Conservation (phyloP, 2,329 filamentous ascomycete genomes). For the Exophiala dermatitidis region DNA sequence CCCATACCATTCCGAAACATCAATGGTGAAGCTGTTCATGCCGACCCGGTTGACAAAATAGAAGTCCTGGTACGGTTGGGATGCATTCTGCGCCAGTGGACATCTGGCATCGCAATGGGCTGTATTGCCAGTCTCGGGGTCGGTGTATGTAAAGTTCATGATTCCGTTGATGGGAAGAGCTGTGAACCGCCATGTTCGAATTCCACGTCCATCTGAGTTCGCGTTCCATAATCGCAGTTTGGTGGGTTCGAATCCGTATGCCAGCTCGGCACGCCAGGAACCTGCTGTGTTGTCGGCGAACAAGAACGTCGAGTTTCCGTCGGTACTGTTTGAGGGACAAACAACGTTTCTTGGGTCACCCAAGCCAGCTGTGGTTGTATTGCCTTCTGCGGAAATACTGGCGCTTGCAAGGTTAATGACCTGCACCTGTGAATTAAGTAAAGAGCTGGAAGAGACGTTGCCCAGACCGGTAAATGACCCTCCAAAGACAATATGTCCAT, state of each 20-base stretch:
- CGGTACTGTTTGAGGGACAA: slow-evolving; percentile 63
- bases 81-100: slow-evolving; percentile 66
- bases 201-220: slow-evolving; percentile 72
- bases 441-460: slow-evolving; percentile 44
- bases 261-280: slow-evolving; percentile 75
- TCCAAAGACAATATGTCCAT: slow-evolving; percentile 85
- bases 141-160: slow-evolving; percentile 89
- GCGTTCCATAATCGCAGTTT: slow-evolving; percentile 87
- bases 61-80: slow-evolving; percentile 73
- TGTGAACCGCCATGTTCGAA: slow-evolving; percentile 79
- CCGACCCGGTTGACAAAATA: slow-evolving; percentile 79
- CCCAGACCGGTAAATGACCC: slow-evolving; percentile 83
- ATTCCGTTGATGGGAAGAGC: slow-evolving; percentile 83
- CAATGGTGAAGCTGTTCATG: slow-evolving; percentile 79
- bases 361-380: slow-evolving; percentile 54
- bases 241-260: slow-evolving; percentile 77
- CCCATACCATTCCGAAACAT: slow-evolving; percentile 83
- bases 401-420: slow-evolving; percentile 78
- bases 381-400: slow-evolving; percentile 56
- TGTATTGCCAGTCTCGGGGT: slow-evolving; percentile 61
- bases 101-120: slow-evolving; percentile 72
- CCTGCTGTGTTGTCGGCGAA: slow-evolving; percentile 67
- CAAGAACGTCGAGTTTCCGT: slow-evolving; percentile 72
- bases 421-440: slow-evolving; percentile 58
- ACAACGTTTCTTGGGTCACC: slow-evolving; percentile 72